These are phyloP conservation scores for Nothophoma quercina DNA, from an alignment of 2,329 filamentous ascomycete species.

Conservation along the genomic window DNA sequence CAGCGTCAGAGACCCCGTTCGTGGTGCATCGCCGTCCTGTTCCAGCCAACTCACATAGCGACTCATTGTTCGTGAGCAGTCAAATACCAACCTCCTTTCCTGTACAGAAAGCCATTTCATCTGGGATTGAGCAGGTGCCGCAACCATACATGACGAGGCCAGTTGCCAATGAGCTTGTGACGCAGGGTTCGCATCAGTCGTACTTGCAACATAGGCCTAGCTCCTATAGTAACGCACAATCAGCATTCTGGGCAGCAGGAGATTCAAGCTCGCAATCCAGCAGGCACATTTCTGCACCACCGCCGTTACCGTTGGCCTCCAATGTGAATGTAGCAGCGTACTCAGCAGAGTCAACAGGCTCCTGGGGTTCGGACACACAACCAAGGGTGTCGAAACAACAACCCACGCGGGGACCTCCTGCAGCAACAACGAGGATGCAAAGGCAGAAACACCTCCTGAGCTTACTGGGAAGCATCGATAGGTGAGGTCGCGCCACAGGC, in stretches of 20 bases:
- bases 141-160: background rate
- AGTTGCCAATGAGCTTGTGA: background rate
- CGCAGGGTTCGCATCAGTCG: background rate
- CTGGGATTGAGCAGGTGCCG: background rate
- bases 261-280: background rate
- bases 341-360: conserved; percentile 1
- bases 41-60: conserved; percentile 11
- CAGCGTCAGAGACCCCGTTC: background rate
- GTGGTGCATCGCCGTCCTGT: conserved; percentile 10
- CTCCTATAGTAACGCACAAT: background rate
- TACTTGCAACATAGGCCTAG: background rate
- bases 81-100: background rate
- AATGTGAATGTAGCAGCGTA: background rate
- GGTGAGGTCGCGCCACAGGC: too few species aligned
- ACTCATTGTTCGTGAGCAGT: background rate
- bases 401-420: background rate
- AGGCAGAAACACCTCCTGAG: conserved; percentile 25
- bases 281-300: background rate
- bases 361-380: background rate
- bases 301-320: background rate
- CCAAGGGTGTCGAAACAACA: background rate
- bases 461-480: too few species aligned
- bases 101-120: background rate
- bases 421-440: conserved; percentile 18
- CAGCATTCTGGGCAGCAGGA: background rate